These are phyloP conservation scores for Beauveria sp. DNA, from an alignment of 2,329 filamentous ascomycete genomes.

Conservation along the genomic window DNA sequence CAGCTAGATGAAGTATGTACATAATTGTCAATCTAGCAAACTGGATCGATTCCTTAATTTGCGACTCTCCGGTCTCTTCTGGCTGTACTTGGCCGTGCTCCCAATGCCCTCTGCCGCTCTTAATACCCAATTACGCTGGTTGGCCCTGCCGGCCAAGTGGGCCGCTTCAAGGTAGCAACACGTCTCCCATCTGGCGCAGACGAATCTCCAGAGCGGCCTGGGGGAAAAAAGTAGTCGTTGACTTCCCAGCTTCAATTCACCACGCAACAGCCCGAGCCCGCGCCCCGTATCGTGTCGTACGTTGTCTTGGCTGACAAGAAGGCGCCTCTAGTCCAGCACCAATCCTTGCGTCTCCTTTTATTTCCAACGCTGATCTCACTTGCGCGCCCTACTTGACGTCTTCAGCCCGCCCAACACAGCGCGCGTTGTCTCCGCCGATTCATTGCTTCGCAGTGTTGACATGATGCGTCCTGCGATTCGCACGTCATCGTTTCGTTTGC, in stretches of 20 bases:
- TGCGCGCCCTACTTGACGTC: not conserved
- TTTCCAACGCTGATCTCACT: not conserved
- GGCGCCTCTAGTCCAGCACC: not conserved
- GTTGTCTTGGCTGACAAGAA: not conserved
- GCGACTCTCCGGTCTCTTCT: not conserved
- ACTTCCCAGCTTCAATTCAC: conserved; percentile 10
- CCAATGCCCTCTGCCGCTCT: not conserved
- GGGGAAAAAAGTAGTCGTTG: conserved; percentile 8
- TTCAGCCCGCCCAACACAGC: conserved; percentile 8
- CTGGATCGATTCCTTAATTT: not conserved
- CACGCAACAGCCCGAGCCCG: not conserved
- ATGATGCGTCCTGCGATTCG: conserved; percentile 7
- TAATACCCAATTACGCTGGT: not conserved
- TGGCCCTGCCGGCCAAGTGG: conserved; percentile 8
- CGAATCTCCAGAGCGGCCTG: conserved; percentile 9
- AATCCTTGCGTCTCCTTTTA: not conserved
- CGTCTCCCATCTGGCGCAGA: conserved; percentile 12
- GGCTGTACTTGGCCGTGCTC: not conserved
- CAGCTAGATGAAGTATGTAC: not conserved
- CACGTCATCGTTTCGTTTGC: not conserved
- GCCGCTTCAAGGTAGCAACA: conserved; percentile 10
- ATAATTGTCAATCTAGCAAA: not conserved
- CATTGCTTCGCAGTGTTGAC: not conserved
- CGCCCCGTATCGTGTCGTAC: not conserved
- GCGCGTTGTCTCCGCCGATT: conserved; percentile 1